Evolutionary conservation across 345 rosid species (phyloP).

Genomic region (Populus nigra): DNA sequence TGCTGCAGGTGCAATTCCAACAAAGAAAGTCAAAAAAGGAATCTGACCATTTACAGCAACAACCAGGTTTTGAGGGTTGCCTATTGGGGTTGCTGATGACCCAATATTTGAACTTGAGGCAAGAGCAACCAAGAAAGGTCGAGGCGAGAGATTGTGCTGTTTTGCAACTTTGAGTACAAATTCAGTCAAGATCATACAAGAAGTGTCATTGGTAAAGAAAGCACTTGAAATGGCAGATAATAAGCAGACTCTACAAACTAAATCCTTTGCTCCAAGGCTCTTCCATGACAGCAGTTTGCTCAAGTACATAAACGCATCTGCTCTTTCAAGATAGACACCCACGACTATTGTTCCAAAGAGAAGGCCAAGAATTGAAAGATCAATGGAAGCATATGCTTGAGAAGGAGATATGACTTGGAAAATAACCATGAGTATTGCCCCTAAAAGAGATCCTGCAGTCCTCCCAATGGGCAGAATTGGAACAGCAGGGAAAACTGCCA

Average conservation of each 20-base stretch:
- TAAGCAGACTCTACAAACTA: conserved; percentile 61
- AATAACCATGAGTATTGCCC: conserved; percentile 84
- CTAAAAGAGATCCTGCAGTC: conserved; percentile 82
- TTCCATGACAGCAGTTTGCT: conserved; percentile 69
- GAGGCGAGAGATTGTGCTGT: conserved; percentile 76
- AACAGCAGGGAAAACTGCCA: conserved; percentile 80
- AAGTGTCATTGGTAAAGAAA: conserved; percentile 81
- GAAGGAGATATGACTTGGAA: conserved; percentile 65
- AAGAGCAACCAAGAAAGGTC: conserved; percentile 70
- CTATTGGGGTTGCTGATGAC: conserved; percentile 83
- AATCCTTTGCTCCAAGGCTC: conserved; percentile 70
- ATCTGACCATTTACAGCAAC: conserved; percentile 72
- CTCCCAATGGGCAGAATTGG: conserved; percentile 79
- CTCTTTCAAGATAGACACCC: conserved; percentile 72
- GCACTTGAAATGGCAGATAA: conserved; percentile 82
- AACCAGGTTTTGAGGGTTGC: conserved; percentile 84
- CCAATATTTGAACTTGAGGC: conserved; percentile 89
- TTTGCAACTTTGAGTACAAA: conserved; percentile 76
- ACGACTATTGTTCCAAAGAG: conserved; percentile 92
- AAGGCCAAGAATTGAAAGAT: conserved; percentile 80
- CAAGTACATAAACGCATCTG: conserved; percentile 73
- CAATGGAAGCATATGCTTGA: conserved; percentile 76
- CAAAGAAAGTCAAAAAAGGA: conserved; percentile 57
- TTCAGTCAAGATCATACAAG: conserved; percentile 80
- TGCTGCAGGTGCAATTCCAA: conserved; percentile 68